phyloP scores from a whole-genome alignment of 2,329 filamentous ascomycete species.

The Mycosphaerelloides madeirae region DNA sequence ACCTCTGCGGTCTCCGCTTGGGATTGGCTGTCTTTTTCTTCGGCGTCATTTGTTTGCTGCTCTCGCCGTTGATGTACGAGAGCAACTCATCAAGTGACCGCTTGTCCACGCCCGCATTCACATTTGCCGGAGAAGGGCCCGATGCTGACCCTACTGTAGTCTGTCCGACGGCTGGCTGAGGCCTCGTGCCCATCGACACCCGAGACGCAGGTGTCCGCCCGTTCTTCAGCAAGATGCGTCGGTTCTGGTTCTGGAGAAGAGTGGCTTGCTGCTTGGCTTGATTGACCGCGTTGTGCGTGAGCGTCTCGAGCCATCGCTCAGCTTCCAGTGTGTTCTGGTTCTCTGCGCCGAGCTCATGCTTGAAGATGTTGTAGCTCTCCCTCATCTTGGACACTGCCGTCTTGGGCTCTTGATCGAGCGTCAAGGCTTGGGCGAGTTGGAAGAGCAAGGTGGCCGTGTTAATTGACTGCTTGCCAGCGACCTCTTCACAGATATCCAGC shows the following conservation, averaged over 20 bases:
- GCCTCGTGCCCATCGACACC: slow-evolving; percentile 53
- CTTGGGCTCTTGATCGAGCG: slow-evolving; percentile 93
- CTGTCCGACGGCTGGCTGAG: slow-evolving; percentile 54
- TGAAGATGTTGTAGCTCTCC: slow-evolving; percentile 94
- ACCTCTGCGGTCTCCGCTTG: slow-evolving; percentile 32
- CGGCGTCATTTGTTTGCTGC: slow-evolving; percentile 36
- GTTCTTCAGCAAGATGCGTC: slow-evolving; percentile 23
- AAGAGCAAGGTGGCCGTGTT: slow-evolving; percentile 93
- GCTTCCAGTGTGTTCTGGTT: slow-evolving; percentile 98
- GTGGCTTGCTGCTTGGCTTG: slow-evolving; percentile 87
- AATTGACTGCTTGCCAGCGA: slow-evolving; percentile 84
- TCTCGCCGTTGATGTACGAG: slow-evolving; percentile 82
- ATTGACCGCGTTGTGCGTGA: slow-evolving; percentile 90
- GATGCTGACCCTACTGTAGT: slow-evolving; percentile 56
- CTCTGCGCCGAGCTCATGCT: slow-evolving; percentile 74
- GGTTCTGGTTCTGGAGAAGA: slow-evolving; percentile 28
- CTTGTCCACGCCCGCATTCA: slow-evolving; percentile 38
- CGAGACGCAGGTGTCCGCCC: slow-evolving; percentile 49
- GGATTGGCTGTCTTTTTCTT: slow-evolving; percentile 47
- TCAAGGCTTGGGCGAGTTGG: slow-evolving; percentile 92
- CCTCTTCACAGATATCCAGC: slow-evolving; percentile 77
- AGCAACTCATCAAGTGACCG: slow-evolving; percentile 89
- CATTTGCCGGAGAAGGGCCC: slow-evolving; percentile 14
- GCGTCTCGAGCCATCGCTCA: slow-evolving; percentile 90
- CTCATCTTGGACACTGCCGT: slow-evolving; percentile 88